Base-by-base conservation (phyloP, 2,329 filamentous ascomycete genomes). In the Neofusicoccum kwambonambiense region DNA sequence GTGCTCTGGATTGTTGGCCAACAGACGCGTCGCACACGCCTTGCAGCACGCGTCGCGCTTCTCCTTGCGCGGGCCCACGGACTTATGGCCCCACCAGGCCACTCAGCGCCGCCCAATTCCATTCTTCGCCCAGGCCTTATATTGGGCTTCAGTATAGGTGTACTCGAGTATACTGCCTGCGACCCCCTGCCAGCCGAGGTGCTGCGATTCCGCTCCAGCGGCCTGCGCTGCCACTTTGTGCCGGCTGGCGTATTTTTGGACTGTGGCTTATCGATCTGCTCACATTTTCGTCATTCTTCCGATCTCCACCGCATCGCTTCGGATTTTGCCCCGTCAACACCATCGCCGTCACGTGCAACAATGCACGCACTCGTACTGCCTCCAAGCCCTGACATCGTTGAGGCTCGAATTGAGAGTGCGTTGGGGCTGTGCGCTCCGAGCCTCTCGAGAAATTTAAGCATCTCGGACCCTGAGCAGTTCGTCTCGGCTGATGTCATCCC, bases 1-100 rank as follows among this genome's bases (percentile, higher is more conserved):
- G 22, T n/a, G 19, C 56, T 61, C 47, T 50, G 49, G 61, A 52
- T 64, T 64, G 50, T 56, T 64, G 61, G 37, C 49, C 51, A 52
- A 64, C 50, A 52, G 61, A 64, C 61, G 61, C 61, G 61, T 64
- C 37, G 45, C 47, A 42, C 47, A 15, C 49, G 61, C 61, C 61
- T 64, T 64, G 61, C 61, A 64, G 61, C 61, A 56, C 61, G 61
- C 61, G 61, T 64, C 61, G 61, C 51, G 61, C 50, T 37, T 51
- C 61, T 64, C 61, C 61, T 64, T 64, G 61, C 61, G 47, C 61
- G 61, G 15, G 54, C 54, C 44, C 54, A 34, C 54, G 54, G 22
- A 60, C 56, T 35, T 47, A 42, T 44, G 27, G 56, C 42, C 31
- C 56, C 56, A 47, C 56, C 42, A 47, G 39, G 8, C 56, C 56